Base-by-base conservation (phyloP, 305 asterid genomes). In the Fraxinus xanthoxyloides region DNA sequence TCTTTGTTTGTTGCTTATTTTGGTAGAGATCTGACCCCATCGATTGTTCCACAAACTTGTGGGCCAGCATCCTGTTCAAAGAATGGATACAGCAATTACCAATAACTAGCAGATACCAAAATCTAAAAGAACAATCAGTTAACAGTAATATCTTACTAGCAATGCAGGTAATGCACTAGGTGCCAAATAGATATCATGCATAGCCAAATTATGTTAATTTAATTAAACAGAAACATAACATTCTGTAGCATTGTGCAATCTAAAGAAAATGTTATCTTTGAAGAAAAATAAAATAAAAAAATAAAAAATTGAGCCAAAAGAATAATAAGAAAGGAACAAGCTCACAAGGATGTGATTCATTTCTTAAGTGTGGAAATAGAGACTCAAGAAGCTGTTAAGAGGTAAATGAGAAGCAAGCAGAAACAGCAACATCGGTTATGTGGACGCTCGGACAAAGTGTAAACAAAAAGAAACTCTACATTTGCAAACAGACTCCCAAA, bases 11-110 rank as follows among this genome's bases (percentile, higher is more conserved):
- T 83, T 93, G 92, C 83, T 87, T 90, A 84, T 82, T 92, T 40
- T 82, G 85, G 88, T 87, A 81, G 59, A 85, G 83, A 79, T 89
- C 97, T 26, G 97, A 89, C 78, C 87, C 95, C 26, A 77, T 84
- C 17, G 98, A 93, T 85, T 94, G 95, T 86, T 91, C 90, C 80
- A 96, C 99, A 87, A 96, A 87, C 87, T 96, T 96, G 89, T 96
- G 99, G 80, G 98, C 99, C 91, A 96, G 87, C 99, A 93, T 93
- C 93, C 99, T 96, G 90, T 84, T 83, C 73, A 51, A 86, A 73
- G 76, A 82, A 82, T 35, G 36, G 70, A 85, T 67, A 79, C 59
- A 72, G 73, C 31, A 48, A 67, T 74, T 34, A 77, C 28, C 38
- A 15, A 3, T 31, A 70, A 63, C 75, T 72, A 12, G 67, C 40